Evolutionary conservation across 108 stramenopile genomes (phyloP).

Genomic region (Fragilaria radians): DNA sequence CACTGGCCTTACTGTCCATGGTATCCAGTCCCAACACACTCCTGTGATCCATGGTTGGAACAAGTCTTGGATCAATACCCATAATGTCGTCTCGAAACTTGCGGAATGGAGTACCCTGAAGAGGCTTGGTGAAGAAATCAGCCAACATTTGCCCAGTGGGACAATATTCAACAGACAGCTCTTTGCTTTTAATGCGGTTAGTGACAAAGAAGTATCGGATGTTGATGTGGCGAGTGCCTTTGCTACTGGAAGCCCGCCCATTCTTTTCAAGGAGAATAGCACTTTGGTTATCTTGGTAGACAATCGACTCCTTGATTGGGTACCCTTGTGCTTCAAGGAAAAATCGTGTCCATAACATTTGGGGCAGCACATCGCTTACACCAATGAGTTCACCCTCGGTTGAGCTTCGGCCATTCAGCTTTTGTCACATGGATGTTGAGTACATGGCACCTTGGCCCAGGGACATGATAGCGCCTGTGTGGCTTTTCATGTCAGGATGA

Average conservation of each 20-base stretch:
- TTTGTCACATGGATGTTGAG: conserved; percentile 24
- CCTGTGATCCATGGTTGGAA: conserved; percentile 16
- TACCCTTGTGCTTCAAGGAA: conserved; percentile 48
- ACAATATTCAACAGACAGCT: conserved; percentile 27
- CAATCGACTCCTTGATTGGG: conserved; percentile 16
- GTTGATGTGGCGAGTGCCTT: conserved; percentile 39
- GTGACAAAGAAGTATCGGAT: conserved; percentile 48
- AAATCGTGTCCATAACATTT: conserved; percentile 33
- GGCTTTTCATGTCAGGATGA: conserved; percentile 37
- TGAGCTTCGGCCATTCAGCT: conserved; percentile 30
- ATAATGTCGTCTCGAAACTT: conserved; percentile 29
- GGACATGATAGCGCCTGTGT: conserved; percentile 36
- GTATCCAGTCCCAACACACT: too few relatives aligned
- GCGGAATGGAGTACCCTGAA: conserved; percentile 27
- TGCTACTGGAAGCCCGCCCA: conserved; percentile 30
- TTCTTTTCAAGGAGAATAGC: conserved; percentile 47
- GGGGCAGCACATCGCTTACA: conserved; percentile 32
- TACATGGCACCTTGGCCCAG: conserved; percentile 23
- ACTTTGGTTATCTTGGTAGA: conserved; percentile 48
- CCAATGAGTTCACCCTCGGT: conserved; percentile 43
- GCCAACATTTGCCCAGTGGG: conserved; percentile 47
- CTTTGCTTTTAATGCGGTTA: conserved; percentile 15
- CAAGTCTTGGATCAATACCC: conserved; percentile 6
- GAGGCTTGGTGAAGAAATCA: conserved; percentile 47
- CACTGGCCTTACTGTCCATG: too few relatives aligned